These are phyloP conservation scores for Gentiana dahurica DNA, from an alignment of 257 asterid species.

Conservation along the genomic window DNA sequence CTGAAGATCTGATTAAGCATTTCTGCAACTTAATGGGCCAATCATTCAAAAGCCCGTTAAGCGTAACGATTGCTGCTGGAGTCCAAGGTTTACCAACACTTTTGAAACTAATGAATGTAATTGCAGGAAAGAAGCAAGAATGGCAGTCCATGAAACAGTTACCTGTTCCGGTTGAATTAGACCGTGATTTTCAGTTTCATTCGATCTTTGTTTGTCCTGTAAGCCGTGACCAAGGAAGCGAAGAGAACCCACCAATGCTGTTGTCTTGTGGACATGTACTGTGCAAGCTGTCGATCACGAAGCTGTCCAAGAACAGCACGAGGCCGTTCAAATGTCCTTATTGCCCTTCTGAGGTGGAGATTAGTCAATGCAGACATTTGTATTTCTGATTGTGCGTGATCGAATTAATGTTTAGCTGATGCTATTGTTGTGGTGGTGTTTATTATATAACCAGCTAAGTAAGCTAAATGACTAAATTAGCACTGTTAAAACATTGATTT, in stretches of 20 bases:
- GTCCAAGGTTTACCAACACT: slow-evolving; percentile 80
- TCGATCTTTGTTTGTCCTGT: slow-evolving; percentile 85
- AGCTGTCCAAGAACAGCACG: slow-evolving; percentile 64
- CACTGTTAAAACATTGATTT: too few species aligned
- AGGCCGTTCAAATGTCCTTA: slow-evolving; percentile 92
- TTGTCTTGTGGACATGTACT: slow-evolving; percentile 84
- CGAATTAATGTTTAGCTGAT: neutral
- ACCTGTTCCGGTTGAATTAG: slow-evolving; percentile 85
- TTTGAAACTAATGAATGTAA: slow-evolving; percentile 68
- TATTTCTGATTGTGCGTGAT: slow-evolving; percentile 31
- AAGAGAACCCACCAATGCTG: slow-evolving; percentile 89
- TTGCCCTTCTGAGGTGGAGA: slow-evolving; percentile 79
- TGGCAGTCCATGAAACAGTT: slow-evolving; percentile 88
- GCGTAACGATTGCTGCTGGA: slow-evolving; percentile 74
- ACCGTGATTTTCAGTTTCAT: slow-evolving; percentile 76
- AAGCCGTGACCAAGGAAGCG: slow-evolving; percentile 82
- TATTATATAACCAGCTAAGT: neutral
- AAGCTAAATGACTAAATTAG: too few species aligned
- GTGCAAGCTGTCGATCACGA: slow-evolving; percentile 81
- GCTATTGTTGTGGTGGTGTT: neutral
- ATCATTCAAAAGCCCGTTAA: slow-evolving; percentile 63
- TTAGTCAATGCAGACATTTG: slow-evolving; percentile 79
- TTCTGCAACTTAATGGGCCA: slow-evolving; percentile 78
- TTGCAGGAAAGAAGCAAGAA: slow-evolving; percentile 70
- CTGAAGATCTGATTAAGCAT: slow-evolving; percentile 56